Evolutionary conservation across 1,284 basidiomycete species (phyloP).

Genomic region (Psilocybe mexicana): DNA sequence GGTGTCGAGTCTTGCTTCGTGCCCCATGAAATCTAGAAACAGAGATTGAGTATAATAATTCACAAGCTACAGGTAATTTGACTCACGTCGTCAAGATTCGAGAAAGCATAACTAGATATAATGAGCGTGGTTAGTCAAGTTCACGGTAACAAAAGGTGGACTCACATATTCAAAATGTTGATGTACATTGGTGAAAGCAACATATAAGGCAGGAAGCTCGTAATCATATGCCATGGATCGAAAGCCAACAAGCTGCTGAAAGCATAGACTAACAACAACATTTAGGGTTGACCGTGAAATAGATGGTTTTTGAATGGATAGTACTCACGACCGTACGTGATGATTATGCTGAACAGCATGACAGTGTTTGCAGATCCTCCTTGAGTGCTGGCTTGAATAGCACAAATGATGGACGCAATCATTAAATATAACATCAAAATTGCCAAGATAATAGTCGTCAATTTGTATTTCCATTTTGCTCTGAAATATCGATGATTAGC

Average conservation of each 20-base stretch:
- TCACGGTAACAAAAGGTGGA: conserved; percentile 10
- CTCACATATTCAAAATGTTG: conserved; percentile 84
- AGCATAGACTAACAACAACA: conserved; percentile 58
- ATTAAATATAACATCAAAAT: conserved; percentile 83
- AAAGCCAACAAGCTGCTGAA: conserved; percentile 83
- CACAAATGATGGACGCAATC: conserved; percentile 74
- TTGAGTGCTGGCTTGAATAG: conserved; percentile 66
- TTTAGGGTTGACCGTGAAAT: not conserved
- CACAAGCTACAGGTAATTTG: not conserved
- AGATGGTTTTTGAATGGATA: not conserved
- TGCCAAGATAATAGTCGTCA: conserved; percentile 77
- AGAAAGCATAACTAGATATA: conserved; percentile 69
- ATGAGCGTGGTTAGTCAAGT: not conserved
- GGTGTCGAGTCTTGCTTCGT: conserved; percentile 79
- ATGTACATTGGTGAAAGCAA: conserved; percentile 88
- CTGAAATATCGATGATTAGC: conserved; percentile 36
- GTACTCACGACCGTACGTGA: conserved; percentile 82
- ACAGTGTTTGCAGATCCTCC: conserved; percentile 65
- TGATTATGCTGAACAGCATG: conserved; percentile 83
- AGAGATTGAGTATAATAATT: not conserved
- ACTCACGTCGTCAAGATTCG: conserved; percentile 78
- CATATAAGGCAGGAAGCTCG: conserved; percentile 88
- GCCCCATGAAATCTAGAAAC: conserved; percentile 81
- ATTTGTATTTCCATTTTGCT: conserved; percentile 83
- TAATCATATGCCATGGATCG: conserved; percentile 93